Evolutionary conservation across 1,139 yeast species (phyloP).

Genomic region (Blastobotrys apis): DNA sequence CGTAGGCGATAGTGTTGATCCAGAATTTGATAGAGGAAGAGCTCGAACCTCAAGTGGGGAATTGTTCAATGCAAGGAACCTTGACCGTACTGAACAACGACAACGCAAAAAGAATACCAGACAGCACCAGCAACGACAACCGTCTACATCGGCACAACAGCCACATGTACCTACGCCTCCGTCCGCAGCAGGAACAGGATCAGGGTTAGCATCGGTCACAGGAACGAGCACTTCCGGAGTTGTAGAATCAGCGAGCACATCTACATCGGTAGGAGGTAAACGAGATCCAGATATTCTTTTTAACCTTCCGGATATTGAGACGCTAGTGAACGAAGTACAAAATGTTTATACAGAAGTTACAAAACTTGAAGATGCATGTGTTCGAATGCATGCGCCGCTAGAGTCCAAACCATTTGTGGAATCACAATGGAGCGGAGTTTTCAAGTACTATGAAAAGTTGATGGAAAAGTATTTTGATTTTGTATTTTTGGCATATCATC

Average conservation of each 20-base stretch:
- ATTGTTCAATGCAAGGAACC: conserved; percentile 10
- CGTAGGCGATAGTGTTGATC: conserved; percentile 1
- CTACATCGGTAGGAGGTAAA: neutral
- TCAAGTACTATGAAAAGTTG: conserved; percentile 23
- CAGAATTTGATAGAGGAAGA: conserved; percentile 13
- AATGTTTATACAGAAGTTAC: conserved; percentile 27
- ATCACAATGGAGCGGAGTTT: conserved; percentile 22
- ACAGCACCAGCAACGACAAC: conserved; percentile 1
- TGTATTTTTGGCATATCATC: conserved; percentile 29
- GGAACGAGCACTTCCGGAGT: too few species aligned
- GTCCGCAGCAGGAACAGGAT: too few species aligned
- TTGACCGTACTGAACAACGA: conserved; percentile 1
- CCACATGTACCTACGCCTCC: too few species aligned
- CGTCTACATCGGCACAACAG: neutral
- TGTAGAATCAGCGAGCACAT: neutral
- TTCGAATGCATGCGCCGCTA: conserved; percentile 15
- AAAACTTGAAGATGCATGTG: conserved; percentile 24
- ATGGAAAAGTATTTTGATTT: conserved; percentile 31
- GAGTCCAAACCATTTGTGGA: conserved; percentile 19
- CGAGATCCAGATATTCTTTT: too few species aligned
- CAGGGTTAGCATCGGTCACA: too few species aligned
- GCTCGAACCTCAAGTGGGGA: neutral
- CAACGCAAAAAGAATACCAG: neutral
- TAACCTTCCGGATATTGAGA: conserved; percentile 8
- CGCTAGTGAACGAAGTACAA: conserved; percentile 21